Evolutionary conservation across 345 rosid genomes (phyloP).

Genomic region (Cardamine resedifolia): DNA sequence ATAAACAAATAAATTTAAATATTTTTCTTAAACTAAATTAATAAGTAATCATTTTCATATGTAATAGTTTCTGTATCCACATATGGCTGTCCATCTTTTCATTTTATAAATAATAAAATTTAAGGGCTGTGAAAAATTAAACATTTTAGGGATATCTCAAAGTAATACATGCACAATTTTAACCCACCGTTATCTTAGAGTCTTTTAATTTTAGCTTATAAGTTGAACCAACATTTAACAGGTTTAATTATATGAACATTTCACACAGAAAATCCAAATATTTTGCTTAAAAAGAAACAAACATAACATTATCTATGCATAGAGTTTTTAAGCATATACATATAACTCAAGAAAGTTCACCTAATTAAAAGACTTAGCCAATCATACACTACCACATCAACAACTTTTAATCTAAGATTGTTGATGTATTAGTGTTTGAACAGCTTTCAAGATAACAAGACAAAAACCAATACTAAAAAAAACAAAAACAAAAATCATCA

Average conservation of each 20-base stretch:
- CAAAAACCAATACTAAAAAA: slow-evolving; percentile 10
- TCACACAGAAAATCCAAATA: not conserved
- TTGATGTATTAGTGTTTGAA: slow-evolving; percentile 43
- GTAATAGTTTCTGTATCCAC: not conserved
- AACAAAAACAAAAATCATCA: slow-evolving; percentile 8
- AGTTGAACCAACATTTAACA: not conserved
- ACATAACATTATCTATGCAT: slow-evolving; percentile 4
- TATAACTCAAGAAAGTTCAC: slow-evolving; percentile 17
- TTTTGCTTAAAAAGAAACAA: not conserved
- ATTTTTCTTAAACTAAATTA: not conserved
- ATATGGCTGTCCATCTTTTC: slow-evolving; percentile 6
- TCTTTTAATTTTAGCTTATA: not conserved
- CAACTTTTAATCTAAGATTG: slow-evolving; percentile 30
- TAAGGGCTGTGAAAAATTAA: not conserved
- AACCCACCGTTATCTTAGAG: not conserved
- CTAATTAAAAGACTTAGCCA: slow-evolving; percentile 34
- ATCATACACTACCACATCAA: slow-evolving; percentile 41
- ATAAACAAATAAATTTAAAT: not conserved
- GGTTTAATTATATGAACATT: not conserved
- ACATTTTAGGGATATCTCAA: not conserved
- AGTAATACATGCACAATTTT: not conserved
- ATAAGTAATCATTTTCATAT: not conserved
- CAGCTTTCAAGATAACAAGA: slow-evolving; percentile 20
- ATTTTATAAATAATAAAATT: not conserved
- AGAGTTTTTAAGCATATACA: slow-evolving; percentile 20